phyloP scores from a whole-genome alignment of 2,329 filamentous ascomycete genomes.

The Verticillium longisporum region DNA sequence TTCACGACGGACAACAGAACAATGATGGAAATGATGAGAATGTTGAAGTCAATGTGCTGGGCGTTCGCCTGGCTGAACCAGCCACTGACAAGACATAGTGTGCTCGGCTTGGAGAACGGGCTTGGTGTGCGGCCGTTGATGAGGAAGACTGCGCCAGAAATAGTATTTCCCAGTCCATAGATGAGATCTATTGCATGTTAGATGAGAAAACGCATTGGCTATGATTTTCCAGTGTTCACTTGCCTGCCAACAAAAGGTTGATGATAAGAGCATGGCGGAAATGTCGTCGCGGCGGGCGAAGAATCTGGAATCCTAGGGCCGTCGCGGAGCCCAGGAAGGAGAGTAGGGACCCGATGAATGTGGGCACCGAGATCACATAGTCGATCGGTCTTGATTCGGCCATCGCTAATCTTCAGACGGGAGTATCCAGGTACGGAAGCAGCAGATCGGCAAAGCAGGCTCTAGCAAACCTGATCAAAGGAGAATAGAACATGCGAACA shows the following conservation, averaged over 20 bases:
- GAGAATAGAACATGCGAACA: background rate
- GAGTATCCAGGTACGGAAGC: background rate
- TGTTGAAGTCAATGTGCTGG: slow-evolving; percentile 33
- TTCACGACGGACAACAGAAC: slow-evolving; percentile 31
- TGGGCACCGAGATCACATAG: slow-evolving; percentile 6
- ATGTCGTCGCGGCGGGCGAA: slow-evolving; percentile 11
- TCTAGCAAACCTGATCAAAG: background rate
- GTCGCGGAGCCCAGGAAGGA: slow-evolving; percentile 8
- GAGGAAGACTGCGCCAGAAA: slow-evolving; percentile 30
- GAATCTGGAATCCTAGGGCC: slow-evolving; percentile 6
- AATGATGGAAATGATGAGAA: slow-evolving; percentile 35
- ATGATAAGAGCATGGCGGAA: slow-evolving; percentile 16
- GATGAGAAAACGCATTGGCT: background rate
- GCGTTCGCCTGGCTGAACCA: slow-evolving; percentile 37
- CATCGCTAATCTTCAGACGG: slow-evolving; percentile 6
- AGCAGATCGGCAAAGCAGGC: background rate
- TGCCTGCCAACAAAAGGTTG: slow-evolving; percentile 15
- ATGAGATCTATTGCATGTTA: slow-evolving; percentile 23
- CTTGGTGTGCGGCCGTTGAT: slow-evolving; percentile 15
- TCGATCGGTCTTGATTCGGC: slow-evolving; percentile 4
- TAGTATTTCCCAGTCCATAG: slow-evolving; percentile 33
- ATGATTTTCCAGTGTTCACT: slow-evolving; percentile 3
- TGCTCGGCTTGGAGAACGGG: slow-evolving; percentile 11
- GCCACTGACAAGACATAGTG: slow-evolving; percentile 32
- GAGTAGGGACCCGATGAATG: slow-evolving; percentile 7